Evolutionary conservation across 306 rosid genomes (phyloP).

Genomic region (Lathyrus sativus): DNA sequence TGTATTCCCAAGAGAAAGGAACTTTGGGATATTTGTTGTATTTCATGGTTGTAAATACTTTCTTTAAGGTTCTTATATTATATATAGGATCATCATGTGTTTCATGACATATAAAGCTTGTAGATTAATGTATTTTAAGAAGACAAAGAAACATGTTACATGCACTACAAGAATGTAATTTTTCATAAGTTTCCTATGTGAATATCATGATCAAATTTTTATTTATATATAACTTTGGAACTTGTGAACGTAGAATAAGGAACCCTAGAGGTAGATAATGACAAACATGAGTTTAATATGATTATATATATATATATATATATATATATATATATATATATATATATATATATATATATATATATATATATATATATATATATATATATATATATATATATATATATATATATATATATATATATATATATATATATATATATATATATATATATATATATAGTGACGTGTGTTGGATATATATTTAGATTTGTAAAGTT

Average conservation of each 20-base stretch:
- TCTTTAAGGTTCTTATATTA: not conserved
- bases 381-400: too few species aligned
- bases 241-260: too few species aligned
- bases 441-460: too few species aligned
- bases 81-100: not conserved
- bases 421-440: too few species aligned
- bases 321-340: too few species aligned
- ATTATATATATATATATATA: not conserved
- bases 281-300: not conserved
- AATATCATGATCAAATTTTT: not conserved
- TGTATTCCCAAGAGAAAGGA: conserved; percentile 67
- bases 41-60: too few species aligned
- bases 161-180: not conserved
- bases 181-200: not conserved
- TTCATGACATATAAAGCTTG: not conserved
- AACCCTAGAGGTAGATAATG: not conserved
- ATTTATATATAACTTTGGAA: not conserved
- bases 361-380: too few species aligned
- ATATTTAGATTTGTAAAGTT: not conserved
- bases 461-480: too few species aligned
- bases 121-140: not conserved
- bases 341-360: too few species aligned
- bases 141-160: not conserved
- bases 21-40: too few species aligned
- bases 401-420: too few species aligned